Evolutionary conservation across 768 basidiomycete species (phyloP).

Genomic region (Mycena rebaudengoi): DNA sequence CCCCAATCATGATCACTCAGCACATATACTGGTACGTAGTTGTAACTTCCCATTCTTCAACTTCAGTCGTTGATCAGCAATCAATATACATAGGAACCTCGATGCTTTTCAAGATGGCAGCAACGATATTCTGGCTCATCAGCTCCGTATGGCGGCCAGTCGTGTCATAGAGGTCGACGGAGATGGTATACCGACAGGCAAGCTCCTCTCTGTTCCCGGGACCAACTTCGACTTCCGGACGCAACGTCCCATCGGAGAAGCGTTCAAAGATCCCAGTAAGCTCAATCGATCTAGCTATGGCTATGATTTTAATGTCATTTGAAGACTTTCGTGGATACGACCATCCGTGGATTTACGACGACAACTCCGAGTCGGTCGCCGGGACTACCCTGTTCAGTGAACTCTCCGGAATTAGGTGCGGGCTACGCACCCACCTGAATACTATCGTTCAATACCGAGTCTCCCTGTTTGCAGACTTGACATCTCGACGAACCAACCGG

Average conservation of each 20-base stretch:
- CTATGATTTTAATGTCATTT: not conserved
- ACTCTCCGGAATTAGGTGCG: conserved; percentile 57
- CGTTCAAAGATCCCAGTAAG: conserved; percentile 22
- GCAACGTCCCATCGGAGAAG: conserved; percentile 39
- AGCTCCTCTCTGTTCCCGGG: conserved; percentile 22
- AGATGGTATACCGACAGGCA: conserved; percentile 44
- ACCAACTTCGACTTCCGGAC: conserved; percentile 55
- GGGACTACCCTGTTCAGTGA: conserved; percentile 56
- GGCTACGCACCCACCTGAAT: too few species aligned
- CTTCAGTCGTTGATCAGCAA: not conserved
- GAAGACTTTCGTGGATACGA: conserved; percentile 60
- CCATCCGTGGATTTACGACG: conserved; percentile 59
- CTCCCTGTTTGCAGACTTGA: conserved; percentile 54
- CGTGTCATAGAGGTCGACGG: conserved; percentile 46
- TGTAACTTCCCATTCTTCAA: not conserved
- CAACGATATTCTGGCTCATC: conserved; percentile 27
- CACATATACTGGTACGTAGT: conserved; percentile 60
- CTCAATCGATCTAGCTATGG: not conserved
- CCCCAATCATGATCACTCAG: conserved; percentile 65
- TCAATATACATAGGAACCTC: conserved; percentile 48
- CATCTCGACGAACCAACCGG: conserved; percentile 59
- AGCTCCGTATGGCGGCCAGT: conserved; percentile 31
- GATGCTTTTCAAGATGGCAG: conserved; percentile 57
- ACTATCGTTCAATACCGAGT: too few species aligned
- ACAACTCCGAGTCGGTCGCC: conserved; percentile 32